Evolutionary conservation across 495 filamentous ascomycete genomes (phyloP).

Genomic region (Xylaria castorea): DNA sequence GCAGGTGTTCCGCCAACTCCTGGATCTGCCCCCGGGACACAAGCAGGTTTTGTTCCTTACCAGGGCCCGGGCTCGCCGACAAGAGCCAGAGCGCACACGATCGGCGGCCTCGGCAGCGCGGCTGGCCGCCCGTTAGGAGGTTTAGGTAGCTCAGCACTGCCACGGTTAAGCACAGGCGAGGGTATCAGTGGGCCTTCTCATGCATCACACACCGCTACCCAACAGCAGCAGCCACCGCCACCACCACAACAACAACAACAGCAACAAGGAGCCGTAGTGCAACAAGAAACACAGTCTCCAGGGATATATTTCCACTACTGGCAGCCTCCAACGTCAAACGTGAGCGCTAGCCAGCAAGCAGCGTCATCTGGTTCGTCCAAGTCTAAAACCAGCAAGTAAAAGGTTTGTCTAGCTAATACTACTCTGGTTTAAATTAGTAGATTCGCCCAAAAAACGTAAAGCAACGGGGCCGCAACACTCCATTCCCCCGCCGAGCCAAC

Average conservation of each 20-base stretch:
- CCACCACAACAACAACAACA: conserved; percentile 42
- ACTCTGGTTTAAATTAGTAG: conserved; percentile 55
- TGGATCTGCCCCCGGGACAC: conserved; percentile 49
- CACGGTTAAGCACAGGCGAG: conserved; percentile 41
- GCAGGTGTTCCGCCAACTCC: conserved; percentile 53
- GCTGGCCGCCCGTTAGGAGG: conserved; percentile 38
- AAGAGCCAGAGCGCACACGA: conserved; percentile 46
- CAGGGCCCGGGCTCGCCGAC: conserved; percentile 51
- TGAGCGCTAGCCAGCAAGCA: conserved; percentile 64
- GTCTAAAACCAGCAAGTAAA: conserved; percentile 57
- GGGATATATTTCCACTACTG: conserved; percentile 92
- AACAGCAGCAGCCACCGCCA: conserved; percentile 35
- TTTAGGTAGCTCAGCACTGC: conserved; percentile 40
- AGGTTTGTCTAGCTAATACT: conserved; percentile 56
- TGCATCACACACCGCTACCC: conserved; percentile 17
- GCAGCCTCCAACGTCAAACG: conserved; percentile 75
- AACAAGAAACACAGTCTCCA: conserved; percentile 66
- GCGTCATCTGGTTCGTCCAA: conserved; percentile 72
- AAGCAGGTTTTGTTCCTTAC: conserved; percentile 43
- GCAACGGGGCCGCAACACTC: conserved; percentile 67
- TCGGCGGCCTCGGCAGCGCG: conserved; percentile 44
- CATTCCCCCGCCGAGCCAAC: conserved; percentile 61
- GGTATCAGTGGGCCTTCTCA: conserved; percentile 32
- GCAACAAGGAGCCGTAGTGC: conserved; percentile 45
- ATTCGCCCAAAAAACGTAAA: conserved; percentile 79